A percentile compares a stretch with the other conserved stretches of the same genome.
phyloP scores from a whole-genome alignment of 306 rosid genomes.

The Abrus pulchellus region DNA sequence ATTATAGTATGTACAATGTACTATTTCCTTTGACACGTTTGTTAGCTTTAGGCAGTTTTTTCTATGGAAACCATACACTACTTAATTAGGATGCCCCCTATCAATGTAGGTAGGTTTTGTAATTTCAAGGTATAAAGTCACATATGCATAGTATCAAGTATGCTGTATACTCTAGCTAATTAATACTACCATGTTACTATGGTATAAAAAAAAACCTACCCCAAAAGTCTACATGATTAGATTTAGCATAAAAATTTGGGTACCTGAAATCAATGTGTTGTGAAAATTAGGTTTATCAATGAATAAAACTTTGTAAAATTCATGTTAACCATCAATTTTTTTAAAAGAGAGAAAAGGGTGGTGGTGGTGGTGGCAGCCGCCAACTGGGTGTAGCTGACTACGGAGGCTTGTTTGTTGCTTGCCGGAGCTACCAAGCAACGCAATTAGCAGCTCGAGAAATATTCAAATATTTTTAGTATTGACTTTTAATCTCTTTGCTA shows the following conservation, averaged over 20 bases:
- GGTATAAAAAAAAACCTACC: background rate
- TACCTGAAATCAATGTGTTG: constrained; percentile 52
- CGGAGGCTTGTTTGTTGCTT: constrained; percentile 64
- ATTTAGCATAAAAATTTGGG: constrained; percentile 40
- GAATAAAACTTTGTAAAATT: constrained; percentile 46
- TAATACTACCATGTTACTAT: constrained; percentile 26
- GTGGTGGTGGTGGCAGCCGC: constrained; percentile 57
- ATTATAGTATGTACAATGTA: constrained; percentile 37
- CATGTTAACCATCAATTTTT: constrained; percentile 24
- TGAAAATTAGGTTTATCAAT: constrained; percentile 45
- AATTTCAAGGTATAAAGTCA: constrained; percentile 11
- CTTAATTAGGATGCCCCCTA: constrained; percentile 41
- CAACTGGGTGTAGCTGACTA: constrained; percentile 56
- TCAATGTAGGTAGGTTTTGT: constrained; percentile 27
- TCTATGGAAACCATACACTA: constrained; percentile 37
- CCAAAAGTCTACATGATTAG: constrained; percentile 20
- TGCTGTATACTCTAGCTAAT: background rate
- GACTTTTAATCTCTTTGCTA: constrained; percentile 58
- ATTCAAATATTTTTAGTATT: constrained; percentile 51
- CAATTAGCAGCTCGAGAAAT: constrained; percentile 66
- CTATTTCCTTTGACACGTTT: constrained; percentile 53
- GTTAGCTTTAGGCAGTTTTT: constrained; percentile 41
- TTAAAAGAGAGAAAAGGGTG: constrained; percentile 36
- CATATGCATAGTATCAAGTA: background rate
- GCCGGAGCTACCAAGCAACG: constrained; percentile 76